Percentiles rank a stretch among this genome's conserved stretches.
Conservation (phyloP, 352 stramenopile species). For the Globisporangium camurandrum region DNA sequence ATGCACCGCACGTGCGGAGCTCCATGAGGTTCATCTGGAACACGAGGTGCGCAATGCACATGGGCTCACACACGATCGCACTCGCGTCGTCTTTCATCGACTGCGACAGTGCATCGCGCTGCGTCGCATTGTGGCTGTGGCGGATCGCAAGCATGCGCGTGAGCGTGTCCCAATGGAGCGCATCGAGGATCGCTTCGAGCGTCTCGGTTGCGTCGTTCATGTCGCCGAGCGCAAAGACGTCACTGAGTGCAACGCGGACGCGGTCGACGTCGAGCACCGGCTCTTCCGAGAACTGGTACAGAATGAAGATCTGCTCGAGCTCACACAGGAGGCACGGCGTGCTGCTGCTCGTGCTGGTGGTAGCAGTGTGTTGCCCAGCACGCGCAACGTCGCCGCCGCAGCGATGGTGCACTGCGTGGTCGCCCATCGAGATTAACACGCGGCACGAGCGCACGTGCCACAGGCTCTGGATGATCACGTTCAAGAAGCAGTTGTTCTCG, state of each 20-base stretch:
- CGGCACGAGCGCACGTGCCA: slow-evolving; percentile 85
- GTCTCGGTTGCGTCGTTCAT: slow-evolving; percentile 86
- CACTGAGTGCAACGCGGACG: slow-evolving; percentile 53
- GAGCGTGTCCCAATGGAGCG: slow-evolving; percentile 73
- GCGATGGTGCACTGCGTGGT: slow-evolving; percentile 73
- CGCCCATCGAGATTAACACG: slow-evolving; percentile 64
- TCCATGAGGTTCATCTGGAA: slow-evolving; percentile 88
- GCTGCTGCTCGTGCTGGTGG: not conserved
- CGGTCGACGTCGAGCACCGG: slow-evolving; percentile 66
- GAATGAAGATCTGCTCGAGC: slow-evolving; percentile 78
- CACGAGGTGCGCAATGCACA: slow-evolving; percentile 72
- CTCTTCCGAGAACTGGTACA: slow-evolving; percentile 81
- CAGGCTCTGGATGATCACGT: slow-evolving; percentile 88
- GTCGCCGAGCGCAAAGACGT: slow-evolving; percentile 61
- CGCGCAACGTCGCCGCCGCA: slow-evolving; percentile 30
- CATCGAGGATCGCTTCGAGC: slow-evolving; percentile 72
- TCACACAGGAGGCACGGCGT: slow-evolving; percentile 68
- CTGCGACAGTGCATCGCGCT: slow-evolving; percentile 33
- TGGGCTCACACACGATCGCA: slow-evolving; percentile 66
- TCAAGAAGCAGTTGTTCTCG: slow-evolving; percentile 89
- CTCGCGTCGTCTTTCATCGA: slow-evolving; percentile 47
- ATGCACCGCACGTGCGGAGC: slow-evolving; percentile 52
- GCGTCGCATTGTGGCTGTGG: slow-evolving; percentile 10
- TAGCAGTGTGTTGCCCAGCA: slow-evolving; percentile 8
- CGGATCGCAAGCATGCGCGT: slow-evolving; percentile 61